Conservation (phyloP, 2,329 filamentous ascomycete genomes). For the Fusarium zealandicum region DNA sequence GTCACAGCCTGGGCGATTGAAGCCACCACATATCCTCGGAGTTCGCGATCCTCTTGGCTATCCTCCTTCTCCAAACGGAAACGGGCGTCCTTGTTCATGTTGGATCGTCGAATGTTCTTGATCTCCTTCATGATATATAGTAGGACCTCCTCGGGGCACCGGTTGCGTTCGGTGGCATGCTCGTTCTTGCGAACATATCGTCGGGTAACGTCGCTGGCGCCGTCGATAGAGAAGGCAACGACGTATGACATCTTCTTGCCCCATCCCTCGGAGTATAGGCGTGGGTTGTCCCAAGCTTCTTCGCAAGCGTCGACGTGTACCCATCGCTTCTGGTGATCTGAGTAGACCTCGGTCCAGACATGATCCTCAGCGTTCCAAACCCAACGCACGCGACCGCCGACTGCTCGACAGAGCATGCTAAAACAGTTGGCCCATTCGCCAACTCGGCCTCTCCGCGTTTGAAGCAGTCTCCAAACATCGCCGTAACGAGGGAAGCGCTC, state of each 20-base stretch:
- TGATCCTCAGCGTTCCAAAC: slow-evolving; percentile 98
- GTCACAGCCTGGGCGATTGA: slow-evolving; percentile 77
- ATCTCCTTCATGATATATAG: slow-evolving; percentile 94
- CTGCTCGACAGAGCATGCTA: slow-evolving; percentile 94
- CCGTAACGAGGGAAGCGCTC: slow-evolving; percentile 95
- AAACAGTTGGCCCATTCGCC: slow-evolving; percentile 99
- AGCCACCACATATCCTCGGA: slow-evolving; percentile 76
- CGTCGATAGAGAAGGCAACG: slow-evolving; percentile 94
- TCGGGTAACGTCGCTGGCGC: slow-evolving; percentile 70
- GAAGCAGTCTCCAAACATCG: slow-evolving; percentile 90
- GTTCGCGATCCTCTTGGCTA: slow-evolving; percentile 75
- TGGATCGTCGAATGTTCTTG: slow-evolving; percentile 79
- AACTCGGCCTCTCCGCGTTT: slow-evolving; percentile 83
- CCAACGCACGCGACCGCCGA: slow-evolving; percentile 92
- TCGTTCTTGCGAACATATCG: slow-evolving; percentile 75
- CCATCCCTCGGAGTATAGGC: slow-evolving; percentile 94
- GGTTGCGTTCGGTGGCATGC: slow-evolving; percentile 75
- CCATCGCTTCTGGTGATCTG: slow-evolving; percentile 91
- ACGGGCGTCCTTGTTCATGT: slow-evolving; percentile 85
- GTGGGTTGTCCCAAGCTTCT: slow-evolving; percentile 92
- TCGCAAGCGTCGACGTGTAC: slow-evolving; percentile 97
- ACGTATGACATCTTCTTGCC: slow-evolving; percentile 96
- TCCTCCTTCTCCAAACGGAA: slow-evolving; percentile 85
- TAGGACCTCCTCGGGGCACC: slow-evolving; percentile 87
- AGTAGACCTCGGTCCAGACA: slow-evolving; percentile 98